Percentiles rank a stretch among this genome's conserved stretches.
These are phyloP conservation scores for Paramyrothecium roridum DNA, from an alignment of 2,329 filamentous ascomycete genomes.

Conservation along the genomic window DNA sequence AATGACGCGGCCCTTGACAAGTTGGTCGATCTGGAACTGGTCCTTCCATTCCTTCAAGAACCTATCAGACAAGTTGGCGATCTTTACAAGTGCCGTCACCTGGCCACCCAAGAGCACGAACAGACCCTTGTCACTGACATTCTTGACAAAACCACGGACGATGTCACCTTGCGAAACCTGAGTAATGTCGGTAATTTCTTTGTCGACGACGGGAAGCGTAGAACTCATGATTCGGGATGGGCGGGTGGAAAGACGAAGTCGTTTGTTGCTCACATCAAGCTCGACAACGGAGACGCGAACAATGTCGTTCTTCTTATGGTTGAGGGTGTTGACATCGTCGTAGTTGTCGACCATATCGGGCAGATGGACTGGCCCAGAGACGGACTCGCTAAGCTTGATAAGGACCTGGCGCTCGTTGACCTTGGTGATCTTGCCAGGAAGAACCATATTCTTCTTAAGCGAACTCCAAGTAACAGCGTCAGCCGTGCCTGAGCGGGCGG, in stretches of 20 bases:
- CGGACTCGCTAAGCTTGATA: conserved; percentile 76
- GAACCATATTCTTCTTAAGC: conserved; percentile 73
- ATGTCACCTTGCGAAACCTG: conserved; percentile 75
- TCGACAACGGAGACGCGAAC: conserved; percentile 82
- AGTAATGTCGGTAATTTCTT: conserved; percentile 68
- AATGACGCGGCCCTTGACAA: conserved; percentile 84
- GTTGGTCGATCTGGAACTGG: conserved; percentile 80
- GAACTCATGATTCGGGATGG: conserved; percentile 90
- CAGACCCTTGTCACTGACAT: conserved; percentile 82
- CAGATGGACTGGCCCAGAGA: conserved; percentile 78
- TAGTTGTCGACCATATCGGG: conserved; percentile 87
- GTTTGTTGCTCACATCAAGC: conserved; percentile 81
- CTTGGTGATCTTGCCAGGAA: conserved; percentile 83
- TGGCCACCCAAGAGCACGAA: conserved; percentile 82
- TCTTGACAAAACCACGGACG: conserved; percentile 88
- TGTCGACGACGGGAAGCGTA: conserved; percentile 74
- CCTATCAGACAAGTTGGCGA: conserved; percentile 84
- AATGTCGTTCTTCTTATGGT: conserved; percentile 79
- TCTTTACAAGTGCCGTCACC: conserved; percentile 77
- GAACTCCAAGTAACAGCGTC: conserved; percentile 62
- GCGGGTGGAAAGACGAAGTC: conserved; percentile 74
- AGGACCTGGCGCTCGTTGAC: conserved; percentile 79
- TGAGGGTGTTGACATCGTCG: conserved; percentile 70
- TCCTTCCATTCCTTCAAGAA: conserved; percentile 97
- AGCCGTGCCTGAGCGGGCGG: conserved; percentile 56